Conservation (phyloP, 176 grass and related monocot genomes). For the Triticum urartu region DNA sequence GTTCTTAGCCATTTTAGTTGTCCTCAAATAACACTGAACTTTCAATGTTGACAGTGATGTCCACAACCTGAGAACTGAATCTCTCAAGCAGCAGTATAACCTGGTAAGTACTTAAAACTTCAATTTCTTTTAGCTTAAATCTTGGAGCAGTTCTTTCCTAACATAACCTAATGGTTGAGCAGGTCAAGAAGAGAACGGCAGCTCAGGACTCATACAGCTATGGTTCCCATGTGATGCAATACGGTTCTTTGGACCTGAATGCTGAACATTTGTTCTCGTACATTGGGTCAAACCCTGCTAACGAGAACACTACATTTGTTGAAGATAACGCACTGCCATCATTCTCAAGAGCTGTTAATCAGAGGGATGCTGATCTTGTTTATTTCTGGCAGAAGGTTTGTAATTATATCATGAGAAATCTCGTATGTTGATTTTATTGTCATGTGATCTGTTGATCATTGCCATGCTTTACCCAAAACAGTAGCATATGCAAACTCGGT, state of each 20-base stretch:
- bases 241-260: conserved; percentile 62
- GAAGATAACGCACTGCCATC: conserved; percentile 66
- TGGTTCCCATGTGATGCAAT: conserved; percentile 99
- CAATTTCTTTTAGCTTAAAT: background rate
- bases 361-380: conserved; percentile 93
- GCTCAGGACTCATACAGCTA: conserved; percentile 43
- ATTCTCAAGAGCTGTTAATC: conserved; percentile 66
- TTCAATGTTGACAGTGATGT: conserved; percentile 61
- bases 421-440: conserved; percentile 1
- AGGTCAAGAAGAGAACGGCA: conserved; percentile 84
- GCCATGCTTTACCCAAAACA: background rate
- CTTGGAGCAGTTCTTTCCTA: background rate
- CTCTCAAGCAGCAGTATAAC: conserved; percentile 85
- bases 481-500: background rate
- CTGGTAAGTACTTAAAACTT: conserved; percentile 45
- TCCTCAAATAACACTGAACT: conserved; percentile 26
- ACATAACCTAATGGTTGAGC: conserved; percentile 31
- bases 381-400: conserved; percentile 94
- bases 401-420: background rate
- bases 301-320: conserved; percentile 64
- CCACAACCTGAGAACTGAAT: conserved; percentile 83
- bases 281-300: conserved; percentile 90
- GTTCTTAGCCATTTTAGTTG: background rate
- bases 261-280: conserved; percentile 60
- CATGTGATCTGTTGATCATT: background rate